A percentile compares a stretch with the other conserved stretches of the same genome.
Evolutionary conservation across 2,329 filamentous ascomycete species (phyloP).

Genomic region (Pestalotiopsis sp.): DNA sequence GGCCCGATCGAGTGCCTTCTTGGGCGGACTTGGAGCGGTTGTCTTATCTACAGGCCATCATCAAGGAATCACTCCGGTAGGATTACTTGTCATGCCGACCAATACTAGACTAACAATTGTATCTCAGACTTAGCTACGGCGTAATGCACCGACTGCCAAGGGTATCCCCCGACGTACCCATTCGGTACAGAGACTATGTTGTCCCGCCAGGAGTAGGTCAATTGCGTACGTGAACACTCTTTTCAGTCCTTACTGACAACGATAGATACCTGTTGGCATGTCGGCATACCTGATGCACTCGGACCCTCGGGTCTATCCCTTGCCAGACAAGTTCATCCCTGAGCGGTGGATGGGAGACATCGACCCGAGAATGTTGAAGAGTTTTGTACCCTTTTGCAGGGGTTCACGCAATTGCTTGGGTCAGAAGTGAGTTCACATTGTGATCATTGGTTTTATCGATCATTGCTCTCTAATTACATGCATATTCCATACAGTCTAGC

Average conservation of each 20-base stretch:
- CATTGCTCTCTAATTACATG: background rate
- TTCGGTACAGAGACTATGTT: conserved; percentile 9
- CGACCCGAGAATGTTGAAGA: conserved; percentile 1
- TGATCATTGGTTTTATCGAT: background rate
- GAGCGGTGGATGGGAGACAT: conserved; percentile 13
- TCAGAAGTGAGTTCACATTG: background rate
- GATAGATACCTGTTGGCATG: conserved; percentile 13
- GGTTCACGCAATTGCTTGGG: conserved; percentile 12
- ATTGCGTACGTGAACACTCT: background rate
- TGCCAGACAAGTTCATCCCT: conserved; percentile 4
- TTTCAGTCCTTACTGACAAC: background rate
- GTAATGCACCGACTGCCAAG: conserved; percentile 2
- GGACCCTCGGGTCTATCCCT: conserved; percentile 10
- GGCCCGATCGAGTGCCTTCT: background rate
- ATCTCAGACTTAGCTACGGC: background rate
- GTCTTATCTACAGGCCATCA: conserved; percentile 11
- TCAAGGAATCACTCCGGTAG: conserved; percentile 17
- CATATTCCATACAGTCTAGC: background rate
- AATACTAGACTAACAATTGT: background rate
- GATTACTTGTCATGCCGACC: background rate
- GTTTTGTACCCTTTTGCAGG: conserved; percentile 10
- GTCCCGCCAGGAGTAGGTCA: conserved; percentile 11
- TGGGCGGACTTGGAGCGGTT: conserved; percentile 12
- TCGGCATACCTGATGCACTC: conserved; percentile 10
- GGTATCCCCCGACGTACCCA: background rate